Percentiles rank a stretch among this genome's conserved stretches.
These are phyloP conservation scores for Torulaspora gathmanii DNA, from an alignment of 805 yeast species.

Conservation along the genomic window DNA sequence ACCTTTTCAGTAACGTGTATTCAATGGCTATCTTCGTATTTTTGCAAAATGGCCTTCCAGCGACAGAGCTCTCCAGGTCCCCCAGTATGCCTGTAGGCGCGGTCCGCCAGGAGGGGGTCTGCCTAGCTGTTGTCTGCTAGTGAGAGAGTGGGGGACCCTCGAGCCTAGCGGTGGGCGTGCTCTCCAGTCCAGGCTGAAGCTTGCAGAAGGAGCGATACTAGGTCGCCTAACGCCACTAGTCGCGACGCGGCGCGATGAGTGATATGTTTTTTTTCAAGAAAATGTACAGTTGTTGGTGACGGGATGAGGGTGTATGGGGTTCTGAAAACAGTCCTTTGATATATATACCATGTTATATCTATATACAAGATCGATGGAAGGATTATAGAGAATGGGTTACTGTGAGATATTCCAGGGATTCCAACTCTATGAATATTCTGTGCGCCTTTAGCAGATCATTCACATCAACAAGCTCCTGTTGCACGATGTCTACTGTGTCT, in stretches of 20 bases:
- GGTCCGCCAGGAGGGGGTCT: background rate
- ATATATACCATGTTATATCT: background rate
- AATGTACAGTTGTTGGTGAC: background rate
- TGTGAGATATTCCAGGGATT: conserved; percentile 62
- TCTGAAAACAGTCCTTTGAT: conserved; percentile 5
- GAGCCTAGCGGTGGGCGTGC: background rate
- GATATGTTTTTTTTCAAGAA: background rate
- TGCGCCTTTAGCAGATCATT: conserved; percentile 79
- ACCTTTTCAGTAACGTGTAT: conserved; percentile 1
- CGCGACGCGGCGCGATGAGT: background rate
- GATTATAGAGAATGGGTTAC: conserved; percentile 20
- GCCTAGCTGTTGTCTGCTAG: background rate
- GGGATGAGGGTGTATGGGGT: conserved; percentile 3
- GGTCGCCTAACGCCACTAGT: background rate
- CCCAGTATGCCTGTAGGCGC: background rate
- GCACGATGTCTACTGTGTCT: conserved; percentile 56
- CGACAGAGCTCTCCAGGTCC: background rate
- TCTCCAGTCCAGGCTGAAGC: too few relatives aligned
- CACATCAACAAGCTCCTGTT: conserved; percentile 75
- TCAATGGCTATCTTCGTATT: background rate
- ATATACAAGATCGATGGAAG: background rate
- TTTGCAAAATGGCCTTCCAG: background rate
- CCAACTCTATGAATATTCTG: conserved; percentile 64
- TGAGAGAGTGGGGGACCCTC: background rate
- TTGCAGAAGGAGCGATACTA: background rate